phyloP scores from a whole-genome alignment of 441 rosid genomes.

The Eruca vesicaria region DNA sequence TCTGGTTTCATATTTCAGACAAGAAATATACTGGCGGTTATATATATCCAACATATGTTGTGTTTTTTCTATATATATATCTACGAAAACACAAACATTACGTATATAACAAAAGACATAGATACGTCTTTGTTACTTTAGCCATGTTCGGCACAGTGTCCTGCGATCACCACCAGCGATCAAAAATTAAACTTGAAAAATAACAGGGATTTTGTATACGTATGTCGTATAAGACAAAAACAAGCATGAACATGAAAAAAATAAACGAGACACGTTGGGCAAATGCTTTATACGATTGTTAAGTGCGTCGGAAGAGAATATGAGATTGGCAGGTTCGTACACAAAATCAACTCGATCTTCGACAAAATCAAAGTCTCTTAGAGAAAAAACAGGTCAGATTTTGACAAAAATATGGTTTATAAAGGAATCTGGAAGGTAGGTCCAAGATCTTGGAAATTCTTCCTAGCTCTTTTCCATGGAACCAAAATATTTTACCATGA shows the following conservation, averaged over 20 bases:
- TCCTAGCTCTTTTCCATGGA: slow-evolving; percentile 21
- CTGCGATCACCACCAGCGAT: too few relatives aligned
- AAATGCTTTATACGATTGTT: slow-evolving; percentile 24
- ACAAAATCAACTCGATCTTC: slow-evolving; percentile 29
- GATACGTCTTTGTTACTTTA: background rate
- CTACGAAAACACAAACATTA: background rate
- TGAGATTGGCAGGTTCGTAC: slow-evolving; percentile 24
- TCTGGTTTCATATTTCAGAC: background rate
- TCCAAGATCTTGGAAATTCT: slow-evolving; percentile 36
- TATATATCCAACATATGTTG: background rate
- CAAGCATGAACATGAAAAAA: background rate
- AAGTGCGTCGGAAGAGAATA: slow-evolving; percentile 29
- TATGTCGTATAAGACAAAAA: background rate
- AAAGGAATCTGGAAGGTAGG: slow-evolving; percentile 27
- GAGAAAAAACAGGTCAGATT: slow-evolving; percentile 31
- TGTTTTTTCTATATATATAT: background rate
- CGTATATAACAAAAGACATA: background rate
- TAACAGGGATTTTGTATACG: too few relatives aligned
- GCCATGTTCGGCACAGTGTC: too few relatives aligned
- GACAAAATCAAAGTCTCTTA: slow-evolving; percentile 28
- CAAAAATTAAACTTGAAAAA: too few relatives aligned
- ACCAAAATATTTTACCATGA: slow-evolving; percentile 13
- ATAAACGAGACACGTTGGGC: slow-evolving; percentile 22
- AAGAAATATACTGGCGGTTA: background rate
- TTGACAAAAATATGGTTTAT: slow-evolving; percentile 12